phyloP scores from a whole-genome alignment of 2,329 filamentous ascomycete species.

The Madurella mycetomatis region DNA sequence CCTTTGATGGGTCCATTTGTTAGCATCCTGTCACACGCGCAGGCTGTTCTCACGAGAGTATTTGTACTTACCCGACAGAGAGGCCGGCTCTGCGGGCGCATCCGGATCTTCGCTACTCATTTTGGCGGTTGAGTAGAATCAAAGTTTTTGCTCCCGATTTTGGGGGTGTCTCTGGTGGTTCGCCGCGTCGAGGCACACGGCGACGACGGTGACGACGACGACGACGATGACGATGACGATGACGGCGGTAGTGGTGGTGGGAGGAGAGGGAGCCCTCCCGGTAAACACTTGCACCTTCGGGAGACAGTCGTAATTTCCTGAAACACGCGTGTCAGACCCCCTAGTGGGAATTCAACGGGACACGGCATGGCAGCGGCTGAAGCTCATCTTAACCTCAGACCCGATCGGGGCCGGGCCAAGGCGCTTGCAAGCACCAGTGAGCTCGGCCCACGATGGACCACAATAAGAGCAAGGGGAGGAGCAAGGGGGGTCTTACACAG shows the following conservation, averaged over 20 bases:
- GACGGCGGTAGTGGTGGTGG: too few species aligned
- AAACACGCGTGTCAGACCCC: slow-evolving; percentile 10
- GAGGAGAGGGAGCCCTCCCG: background rate
- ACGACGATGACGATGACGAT: background rate
- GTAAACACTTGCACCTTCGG: background rate
- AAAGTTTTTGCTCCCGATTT: slow-evolving; percentile 3
- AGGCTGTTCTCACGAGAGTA: background rate
- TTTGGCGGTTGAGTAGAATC: slow-evolving; percentile 18
- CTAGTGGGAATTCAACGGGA: background rate
- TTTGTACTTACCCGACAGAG: slow-evolving; percentile 22
- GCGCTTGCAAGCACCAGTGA: slow-evolving; percentile 4
- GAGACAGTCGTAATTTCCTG: background rate
- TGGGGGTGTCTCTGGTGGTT: background rate
- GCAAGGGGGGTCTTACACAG: background rate
- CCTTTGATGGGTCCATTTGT: slow-evolving; percentile 25
- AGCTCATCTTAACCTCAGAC: background rate
- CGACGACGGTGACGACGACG: background rate
- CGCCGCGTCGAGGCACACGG: background rate
- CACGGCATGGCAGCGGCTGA: background rate
- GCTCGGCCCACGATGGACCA: background rate
- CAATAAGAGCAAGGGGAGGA: background rate
- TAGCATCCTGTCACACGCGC: background rate
- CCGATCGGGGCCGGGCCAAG: background rate
- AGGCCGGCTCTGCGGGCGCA: slow-evolving; percentile 1
- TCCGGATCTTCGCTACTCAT: slow-evolving; percentile 9